Conservation (phyloP, 2,329 filamentous ascomycete genomes). For the Xylaria sp. region DNA sequence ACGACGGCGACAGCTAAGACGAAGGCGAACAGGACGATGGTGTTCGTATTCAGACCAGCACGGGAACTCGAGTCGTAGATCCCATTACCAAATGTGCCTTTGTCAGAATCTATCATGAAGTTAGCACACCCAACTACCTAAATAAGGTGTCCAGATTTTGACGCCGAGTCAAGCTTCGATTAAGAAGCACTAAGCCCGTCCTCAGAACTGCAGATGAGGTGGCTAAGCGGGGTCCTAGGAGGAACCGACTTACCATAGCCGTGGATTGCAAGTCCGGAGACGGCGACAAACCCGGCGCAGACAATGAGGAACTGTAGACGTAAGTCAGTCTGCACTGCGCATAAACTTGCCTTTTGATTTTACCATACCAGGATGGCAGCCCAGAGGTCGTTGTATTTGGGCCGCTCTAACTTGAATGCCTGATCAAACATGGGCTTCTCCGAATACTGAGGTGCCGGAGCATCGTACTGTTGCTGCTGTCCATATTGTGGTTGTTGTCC, state of each 20-base stretch:
- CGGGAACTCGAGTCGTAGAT: conserved; percentile 77
- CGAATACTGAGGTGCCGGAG: conserved; percentile 21
- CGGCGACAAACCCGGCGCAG: conserved; percentile 77
- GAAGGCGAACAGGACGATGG: conserved; percentile 85
- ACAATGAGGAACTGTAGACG: conserved; percentile 71
- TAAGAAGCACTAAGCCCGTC: neutral
- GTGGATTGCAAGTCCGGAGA: conserved; percentile 79
- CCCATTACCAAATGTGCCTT: conserved; percentile 72
- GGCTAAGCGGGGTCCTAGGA: neutral
- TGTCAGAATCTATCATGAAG: conserved; percentile 56
- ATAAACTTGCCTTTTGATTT: neutral
- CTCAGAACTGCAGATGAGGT: neutral
- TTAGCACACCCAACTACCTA: conserved; percentile 18
- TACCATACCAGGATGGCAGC: conserved; percentile 77
- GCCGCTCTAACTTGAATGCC: conserved; percentile 81
- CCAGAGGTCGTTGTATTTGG: conserved; percentile 94
- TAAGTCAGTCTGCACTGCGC: conserved; percentile 16
- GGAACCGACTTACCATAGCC: conserved; percentile 68
- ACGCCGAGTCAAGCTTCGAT: conserved; percentile 10
- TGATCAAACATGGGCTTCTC: conserved; percentile 76
- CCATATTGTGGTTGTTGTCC: conserved; percentile 19
- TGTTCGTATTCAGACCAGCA: conserved; percentile 81
- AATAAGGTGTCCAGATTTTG: neutral
- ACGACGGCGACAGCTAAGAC: conserved; percentile 78
- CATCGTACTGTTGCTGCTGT: conserved; percentile 34